Evolutionary conservation across 1,139 yeast genomes (phyloP), one percentile per base, ranked within the genome.

Genomic region (Hyphopichia buzzinii): DNA sequence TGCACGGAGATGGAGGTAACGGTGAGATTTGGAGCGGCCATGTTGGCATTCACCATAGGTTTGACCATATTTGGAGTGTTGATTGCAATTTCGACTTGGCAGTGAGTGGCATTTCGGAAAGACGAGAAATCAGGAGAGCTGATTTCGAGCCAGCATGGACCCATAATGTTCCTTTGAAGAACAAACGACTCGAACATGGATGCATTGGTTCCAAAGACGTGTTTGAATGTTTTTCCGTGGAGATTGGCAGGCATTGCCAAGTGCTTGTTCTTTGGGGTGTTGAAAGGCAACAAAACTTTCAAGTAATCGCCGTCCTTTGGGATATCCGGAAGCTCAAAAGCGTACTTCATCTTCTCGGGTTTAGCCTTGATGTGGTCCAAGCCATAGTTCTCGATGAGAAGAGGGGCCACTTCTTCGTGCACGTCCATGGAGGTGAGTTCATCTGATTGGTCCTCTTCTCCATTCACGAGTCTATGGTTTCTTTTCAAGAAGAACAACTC

Each of bases 101-200:
- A 86, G 68, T 90, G 95, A 0, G 96, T 82, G 1, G 87, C 73
- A 50, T 84, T 84, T 39, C 68, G 74, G 39, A 83, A 64, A 1
- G 79, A 59, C 15, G 62, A 57, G 47, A 86, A 84, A 46, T 83
- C 79, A 31, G 84, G 84, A 33, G 76, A 71, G 29, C 72, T 67
- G 34, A 94, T 69, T 37, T 84, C 84, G 36, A 92, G 67, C 98
- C 98, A 92, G 55, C 98, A 89, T 1, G 99, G 99, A 4, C 99
- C 99, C 96, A 89, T 89, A 29, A 92, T 73, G 46, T 84, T 81
- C 48, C 86, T 75, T 55, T 84, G 87, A 22, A 89, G 55, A 10
- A 88, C 95, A 62, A 92, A 88, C 11, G 88, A 75, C 62, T 92
- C 98, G 59, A 92, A 89, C 28, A 87, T 69, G 39, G 74, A 74